Percentiles rank a stretch among this genome's conserved stretches.
phyloP scores from a whole-genome alignment of 2,329 filamentous ascomycete species.

The Fonsecaea nubica region DNA sequence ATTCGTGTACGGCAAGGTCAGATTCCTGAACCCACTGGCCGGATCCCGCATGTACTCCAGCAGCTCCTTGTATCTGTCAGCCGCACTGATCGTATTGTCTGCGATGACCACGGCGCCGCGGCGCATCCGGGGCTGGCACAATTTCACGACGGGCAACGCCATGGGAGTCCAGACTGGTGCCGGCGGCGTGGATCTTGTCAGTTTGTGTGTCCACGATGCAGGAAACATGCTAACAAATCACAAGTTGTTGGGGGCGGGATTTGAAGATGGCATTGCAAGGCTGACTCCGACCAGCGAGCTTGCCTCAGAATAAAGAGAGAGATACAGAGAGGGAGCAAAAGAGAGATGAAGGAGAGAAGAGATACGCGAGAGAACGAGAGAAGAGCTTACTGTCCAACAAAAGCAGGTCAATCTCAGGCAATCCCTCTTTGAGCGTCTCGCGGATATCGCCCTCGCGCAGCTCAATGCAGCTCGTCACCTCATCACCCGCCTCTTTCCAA shows the following conservation, averaged over 20 bases:
- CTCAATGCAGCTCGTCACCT: conserved; percentile 46
- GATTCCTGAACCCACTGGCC: conserved; percentile 57
- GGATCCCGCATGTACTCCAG: conserved; percentile 45
- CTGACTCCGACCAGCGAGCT: no score
- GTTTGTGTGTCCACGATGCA: no score
- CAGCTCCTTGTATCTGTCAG: conserved; percentile 45
- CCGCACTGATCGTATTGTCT: conserved; percentile 47
- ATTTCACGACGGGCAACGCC: conserved; percentile 48
- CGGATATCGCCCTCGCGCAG: conserved; percentile 50
- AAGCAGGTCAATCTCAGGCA: conserved; percentile 46
- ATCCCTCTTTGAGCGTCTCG: conserved; percentile 47
- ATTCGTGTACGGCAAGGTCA: conserved; percentile 57
- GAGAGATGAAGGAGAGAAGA: background rate
- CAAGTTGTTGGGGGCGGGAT: no score
- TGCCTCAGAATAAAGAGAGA: no score
- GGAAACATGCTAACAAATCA: no score
- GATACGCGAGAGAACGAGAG: background rate
- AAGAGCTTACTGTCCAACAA: conserved; percentile 42
- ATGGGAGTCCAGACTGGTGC: conserved; percentile 49
- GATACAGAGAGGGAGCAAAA: no score
- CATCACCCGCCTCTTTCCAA: conserved; percentile 47
- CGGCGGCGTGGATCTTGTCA: background rate
- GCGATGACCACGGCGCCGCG: conserved; percentile 48
- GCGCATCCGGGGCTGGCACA: conserved; percentile 45
- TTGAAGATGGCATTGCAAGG: no score